A percentile compares a stretch with the other conserved stretches of the same genome.
Evolutionary conservation across 768 basidiomycete genomes (phyloP).

Genomic region (Amanita exitialis): DNA sequence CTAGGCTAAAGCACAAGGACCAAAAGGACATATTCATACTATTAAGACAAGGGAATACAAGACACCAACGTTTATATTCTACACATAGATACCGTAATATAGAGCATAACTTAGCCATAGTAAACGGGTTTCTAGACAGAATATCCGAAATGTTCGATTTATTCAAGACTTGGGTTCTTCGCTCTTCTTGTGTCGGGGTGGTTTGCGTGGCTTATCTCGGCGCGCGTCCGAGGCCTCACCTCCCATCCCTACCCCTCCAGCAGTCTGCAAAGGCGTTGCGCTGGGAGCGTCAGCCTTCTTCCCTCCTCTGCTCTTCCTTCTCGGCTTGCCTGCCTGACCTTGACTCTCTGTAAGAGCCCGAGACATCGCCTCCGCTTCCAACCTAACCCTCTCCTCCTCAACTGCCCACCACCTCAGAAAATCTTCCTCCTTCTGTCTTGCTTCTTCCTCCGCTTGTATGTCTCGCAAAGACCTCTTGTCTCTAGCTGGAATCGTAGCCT

Average conservation of each 20-base stretch:
- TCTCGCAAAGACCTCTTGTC: constrained; percentile 61
- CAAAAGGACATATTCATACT: too few species aligned
- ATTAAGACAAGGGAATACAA: too few species aligned
- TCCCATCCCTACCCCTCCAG: too few species aligned
- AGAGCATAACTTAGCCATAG: background rate
- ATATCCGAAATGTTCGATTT: too few species aligned
- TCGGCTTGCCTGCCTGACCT: background rate
- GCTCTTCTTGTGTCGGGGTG: background rate
- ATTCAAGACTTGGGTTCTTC: too few species aligned
- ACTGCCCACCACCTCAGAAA: constrained; percentile 87
- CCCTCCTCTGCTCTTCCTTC: constrained; percentile 1
- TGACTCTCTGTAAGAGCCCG: background rate
- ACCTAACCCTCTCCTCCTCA: constrained; percentile 65
- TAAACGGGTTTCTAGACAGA: background rate
- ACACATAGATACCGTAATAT: background rate
- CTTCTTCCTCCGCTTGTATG: constrained; percentile 80
- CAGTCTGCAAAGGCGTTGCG: too few species aligned
- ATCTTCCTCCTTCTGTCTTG: constrained; percentile 57
- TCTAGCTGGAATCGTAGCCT: constrained; percentile 27
- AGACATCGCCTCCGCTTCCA: constrained; percentile 21
- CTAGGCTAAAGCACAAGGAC: too few species aligned
- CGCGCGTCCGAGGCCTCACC: background rate
- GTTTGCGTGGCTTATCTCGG: background rate
- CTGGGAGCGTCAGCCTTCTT: background rate
- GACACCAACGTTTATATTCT: too few species aligned